phyloP scores from a whole-genome alignment of 257 asterid species.

The Nicotiana paniculata region DNA sequence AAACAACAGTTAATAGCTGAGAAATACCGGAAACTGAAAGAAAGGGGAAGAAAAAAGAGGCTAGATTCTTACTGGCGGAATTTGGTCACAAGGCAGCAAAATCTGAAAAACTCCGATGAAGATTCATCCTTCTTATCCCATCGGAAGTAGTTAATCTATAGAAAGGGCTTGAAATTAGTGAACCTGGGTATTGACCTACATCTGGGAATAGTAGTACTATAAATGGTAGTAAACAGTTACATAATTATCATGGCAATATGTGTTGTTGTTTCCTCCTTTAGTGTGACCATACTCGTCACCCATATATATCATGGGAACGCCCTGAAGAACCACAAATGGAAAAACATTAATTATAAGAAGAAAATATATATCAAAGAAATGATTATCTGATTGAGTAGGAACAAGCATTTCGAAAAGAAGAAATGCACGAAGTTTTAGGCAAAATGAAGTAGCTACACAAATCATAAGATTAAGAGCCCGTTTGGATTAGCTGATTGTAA shows the following conservation, averaged over 20 bases:
- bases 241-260: slow-evolving; percentile 88
- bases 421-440: background rate
- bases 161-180: slow-evolving; percentile 8
- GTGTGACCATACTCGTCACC: slow-evolving; percentile 99
- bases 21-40: slow-evolving; percentile 1
- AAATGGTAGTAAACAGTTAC: slow-evolving; percentile 31
- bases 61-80: slow-evolving; percentile 54
- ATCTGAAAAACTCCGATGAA: slow-evolving; percentile 71
- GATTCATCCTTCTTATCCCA: slow-evolving; percentile 94
- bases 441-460: background rate
- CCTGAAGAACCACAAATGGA: slow-evolving; percentile 39
- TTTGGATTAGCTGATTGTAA: too few species aligned
- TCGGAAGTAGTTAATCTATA: slow-evolving; percentile 84
- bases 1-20: slow-evolving; percentile 7
- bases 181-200: background rate
- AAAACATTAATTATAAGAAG: background rate
- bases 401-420: background rate
- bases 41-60: background rate
- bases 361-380: background rate
- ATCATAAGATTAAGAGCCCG: background rate
- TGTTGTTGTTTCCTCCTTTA: slow-evolving; percentile 97
- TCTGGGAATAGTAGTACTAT: background rate
- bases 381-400: background rate
- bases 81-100: slow-evolving; percentile 62
- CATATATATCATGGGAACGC: slow-evolving; percentile 94